A percentile compares a stretch with the other conserved stretches of the same genome.
Evolutionary conservation across 495 filamentous ascomycete genomes (phyloP).

Genomic region (Penicillium macrosclerotiorum): DNA sequence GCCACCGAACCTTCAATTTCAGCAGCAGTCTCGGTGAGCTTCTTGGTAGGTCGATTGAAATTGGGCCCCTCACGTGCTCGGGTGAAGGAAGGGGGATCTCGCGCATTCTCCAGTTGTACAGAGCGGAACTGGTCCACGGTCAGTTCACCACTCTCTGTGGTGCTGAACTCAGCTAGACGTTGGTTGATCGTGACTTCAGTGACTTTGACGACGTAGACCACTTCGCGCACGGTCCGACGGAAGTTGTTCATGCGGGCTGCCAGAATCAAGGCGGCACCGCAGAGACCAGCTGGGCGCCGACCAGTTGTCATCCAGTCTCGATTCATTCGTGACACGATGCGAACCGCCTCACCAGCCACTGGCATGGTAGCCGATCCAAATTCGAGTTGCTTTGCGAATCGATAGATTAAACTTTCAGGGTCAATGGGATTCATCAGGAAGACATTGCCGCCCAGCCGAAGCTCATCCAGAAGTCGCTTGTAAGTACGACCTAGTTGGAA

Average conservation of each 20-base stretch:
- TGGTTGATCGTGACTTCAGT: conserved; percentile 86
- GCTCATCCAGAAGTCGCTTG: conserved; percentile 67
- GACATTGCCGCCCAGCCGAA: conserved; percentile 52
- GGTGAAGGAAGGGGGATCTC: conserved; percentile 82
- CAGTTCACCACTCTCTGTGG: conserved; percentile 71
- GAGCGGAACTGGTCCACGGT: conserved; percentile 86
- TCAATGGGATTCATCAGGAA: conserved; percentile 60
- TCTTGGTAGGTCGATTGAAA: conserved; percentile 33
- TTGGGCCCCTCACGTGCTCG: conserved; percentile 53
- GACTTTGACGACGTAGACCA: conserved; percentile 95
- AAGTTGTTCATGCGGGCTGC: conserved; percentile 98
- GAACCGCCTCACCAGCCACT: conserved; percentile 81
- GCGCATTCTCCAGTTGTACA: conserved; percentile 59
- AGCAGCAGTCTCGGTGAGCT: conserved; percentile 46
- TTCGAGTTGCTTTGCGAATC: conserved; percentile 85
- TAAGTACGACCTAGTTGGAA: conserved; percentile 85
- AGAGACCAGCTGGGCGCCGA: conserved; percentile 88
- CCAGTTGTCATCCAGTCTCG: conserved; percentile 94
- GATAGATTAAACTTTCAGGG: conserved; percentile 81
- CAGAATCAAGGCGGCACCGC: conserved; percentile 89
- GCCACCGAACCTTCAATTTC: conserved; percentile 36
- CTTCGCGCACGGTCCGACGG: conserved; percentile 82
- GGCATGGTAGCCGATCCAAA: conserved; percentile 73
- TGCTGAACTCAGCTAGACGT: conserved; percentile 84
- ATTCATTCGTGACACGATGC: conserved; percentile 87